Evolutionary conservation across 768 basidiomycete genomes (phyloP).

Genomic region (Pulveroboletus sp.): DNA sequence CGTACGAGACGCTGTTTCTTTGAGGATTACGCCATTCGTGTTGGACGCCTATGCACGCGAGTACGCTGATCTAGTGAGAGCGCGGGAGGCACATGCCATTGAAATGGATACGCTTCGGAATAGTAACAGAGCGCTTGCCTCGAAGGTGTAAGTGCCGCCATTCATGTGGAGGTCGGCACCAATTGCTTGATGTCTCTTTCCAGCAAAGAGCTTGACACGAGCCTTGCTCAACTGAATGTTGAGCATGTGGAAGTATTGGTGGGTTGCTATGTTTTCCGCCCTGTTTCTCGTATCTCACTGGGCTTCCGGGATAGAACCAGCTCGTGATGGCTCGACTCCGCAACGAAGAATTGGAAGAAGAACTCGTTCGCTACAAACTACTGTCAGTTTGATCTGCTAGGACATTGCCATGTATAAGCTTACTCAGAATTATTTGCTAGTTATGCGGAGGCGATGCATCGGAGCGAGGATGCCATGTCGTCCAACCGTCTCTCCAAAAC

Average conservation of each 20-base stretch:
- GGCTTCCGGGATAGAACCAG: constrained; percentile 62
- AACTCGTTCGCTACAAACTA: constrained; percentile 92
- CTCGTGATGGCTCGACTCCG: constrained; percentile 84
- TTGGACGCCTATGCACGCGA: constrained; percentile 85
- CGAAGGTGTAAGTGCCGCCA: constrained; percentile 66
- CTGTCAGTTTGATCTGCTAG: constrained; percentile 40
- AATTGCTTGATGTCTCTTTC: constrained; percentile 6
- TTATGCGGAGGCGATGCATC: constrained; percentile 74
- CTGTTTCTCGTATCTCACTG: constrained; percentile 16
- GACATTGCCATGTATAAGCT: background rate
- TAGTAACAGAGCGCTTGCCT: constrained; percentile 68
- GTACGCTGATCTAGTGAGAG: constrained; percentile 75
- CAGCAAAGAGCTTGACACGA: constrained; percentile 78
- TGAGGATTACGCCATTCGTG: constrained; percentile 94
- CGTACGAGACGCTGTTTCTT: constrained; percentile 78
- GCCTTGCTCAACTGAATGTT: constrained; percentile 69
- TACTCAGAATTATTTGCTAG: constrained; percentile 20
- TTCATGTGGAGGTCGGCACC: background rate
- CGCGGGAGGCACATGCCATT: constrained; percentile 74
- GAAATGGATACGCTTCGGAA: constrained; percentile 82
- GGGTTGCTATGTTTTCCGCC: constrained; percentile 12
- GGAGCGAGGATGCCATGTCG: constrained; percentile 66
- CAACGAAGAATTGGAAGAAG: constrained; percentile 90
- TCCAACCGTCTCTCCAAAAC: constrained; percentile 52
- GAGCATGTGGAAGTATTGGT: constrained; percentile 81